Percentiles rank a stretch among this genome's conserved stretches.
phyloP scores from a whole-genome alignment of 2,329 filamentous ascomycete species.

The Malbranchea cinnamomea region DNA sequence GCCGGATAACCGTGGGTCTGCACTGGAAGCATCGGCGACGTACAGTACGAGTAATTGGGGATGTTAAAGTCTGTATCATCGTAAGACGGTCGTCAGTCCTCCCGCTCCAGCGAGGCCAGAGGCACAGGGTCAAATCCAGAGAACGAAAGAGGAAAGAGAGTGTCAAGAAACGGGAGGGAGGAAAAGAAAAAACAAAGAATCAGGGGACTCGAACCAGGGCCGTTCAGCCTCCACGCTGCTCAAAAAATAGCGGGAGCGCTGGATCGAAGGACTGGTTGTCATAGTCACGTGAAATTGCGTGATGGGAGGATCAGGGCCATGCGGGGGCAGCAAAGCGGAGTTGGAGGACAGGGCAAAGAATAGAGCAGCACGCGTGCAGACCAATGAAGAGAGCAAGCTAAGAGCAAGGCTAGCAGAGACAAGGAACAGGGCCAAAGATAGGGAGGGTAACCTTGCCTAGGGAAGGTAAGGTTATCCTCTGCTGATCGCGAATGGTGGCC shows the following conservation, averaged over 20 bases:
- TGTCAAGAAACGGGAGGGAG: slow-evolving; percentile 1
- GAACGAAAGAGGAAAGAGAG: too few relatives aligned
- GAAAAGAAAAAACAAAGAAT: background rate
- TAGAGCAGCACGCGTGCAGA: background rate
- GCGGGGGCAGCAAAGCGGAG: background rate
- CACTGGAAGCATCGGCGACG: slow-evolving; percentile 6
- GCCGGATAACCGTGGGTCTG: slow-evolving; percentile 4
- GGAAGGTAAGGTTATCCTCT: too few relatives aligned
- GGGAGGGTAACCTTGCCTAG: background rate
- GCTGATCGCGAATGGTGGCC: too few relatives aligned
- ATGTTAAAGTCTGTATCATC: slow-evolving; percentile 10
- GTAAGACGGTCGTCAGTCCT: background rate
- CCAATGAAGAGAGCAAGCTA: background rate
- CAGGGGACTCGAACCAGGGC: background rate
- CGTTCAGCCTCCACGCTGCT: background rate
- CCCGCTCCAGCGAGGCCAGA: background rate
- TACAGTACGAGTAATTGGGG: slow-evolving; percentile 9
- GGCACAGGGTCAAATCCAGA: too few relatives aligned
- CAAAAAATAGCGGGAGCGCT: background rate
- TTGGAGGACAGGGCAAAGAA: background rate
- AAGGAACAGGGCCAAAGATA: background rate
- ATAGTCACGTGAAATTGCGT: slow-evolving; percentile 9
- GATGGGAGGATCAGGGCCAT: too few relatives aligned
- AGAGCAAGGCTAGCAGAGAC: background rate
- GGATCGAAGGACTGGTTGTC: background rate